These are phyloP conservation scores for Lasiodiplodia hormozganensis DNA, from an alignment of 2,329 filamentous ascomycete genomes.

Conservation along the genomic window DNA sequence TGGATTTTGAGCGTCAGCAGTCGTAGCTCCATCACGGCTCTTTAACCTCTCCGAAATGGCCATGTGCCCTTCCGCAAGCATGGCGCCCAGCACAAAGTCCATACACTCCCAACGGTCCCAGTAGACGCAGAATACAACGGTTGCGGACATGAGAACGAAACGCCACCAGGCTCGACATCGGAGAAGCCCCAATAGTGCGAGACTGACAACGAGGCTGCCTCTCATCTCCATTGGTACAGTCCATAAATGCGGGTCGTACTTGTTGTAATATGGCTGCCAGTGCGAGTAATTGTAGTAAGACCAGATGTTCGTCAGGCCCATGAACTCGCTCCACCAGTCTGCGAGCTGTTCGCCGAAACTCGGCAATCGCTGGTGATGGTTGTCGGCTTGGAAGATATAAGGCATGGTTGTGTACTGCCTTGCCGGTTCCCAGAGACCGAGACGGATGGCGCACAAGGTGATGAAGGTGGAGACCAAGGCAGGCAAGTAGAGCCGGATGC, in stretches of 20 bases:
- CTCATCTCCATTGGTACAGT: constrained; percentile 56
- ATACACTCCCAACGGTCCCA: constrained; percentile 15
- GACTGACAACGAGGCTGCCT: constrained; percentile 53
- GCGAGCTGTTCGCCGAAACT: not conserved
- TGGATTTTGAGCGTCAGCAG: not conserved
- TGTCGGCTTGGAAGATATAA: not conserved
- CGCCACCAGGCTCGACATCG: not conserved
- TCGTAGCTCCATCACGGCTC: no score
- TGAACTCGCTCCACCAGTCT: not conserved
- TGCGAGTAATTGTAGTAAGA: constrained; percentile 14
- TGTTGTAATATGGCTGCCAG: constrained; percentile 15
- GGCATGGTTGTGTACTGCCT: not conserved
- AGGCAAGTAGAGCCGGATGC: constrained; percentile 42
- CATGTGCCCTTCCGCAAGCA: not conserved
- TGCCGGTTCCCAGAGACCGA: constrained; percentile 9
- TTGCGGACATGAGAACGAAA: not conserved
- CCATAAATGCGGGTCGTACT: constrained; percentile 48
- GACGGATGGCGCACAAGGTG: constrained; percentile 34
- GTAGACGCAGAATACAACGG: not conserved
- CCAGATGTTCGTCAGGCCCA: constrained; percentile 8
- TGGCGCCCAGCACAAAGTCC: not conserved
- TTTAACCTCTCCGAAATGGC: not conserved
- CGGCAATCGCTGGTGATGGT: not conserved
- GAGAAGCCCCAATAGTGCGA: constrained; percentile 45
- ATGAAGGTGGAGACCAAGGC: constrained; percentile 40